Conservation (phyloP, 2,329 filamentous ascomycete genomes). For the Triangularia verruculosa region DNA sequence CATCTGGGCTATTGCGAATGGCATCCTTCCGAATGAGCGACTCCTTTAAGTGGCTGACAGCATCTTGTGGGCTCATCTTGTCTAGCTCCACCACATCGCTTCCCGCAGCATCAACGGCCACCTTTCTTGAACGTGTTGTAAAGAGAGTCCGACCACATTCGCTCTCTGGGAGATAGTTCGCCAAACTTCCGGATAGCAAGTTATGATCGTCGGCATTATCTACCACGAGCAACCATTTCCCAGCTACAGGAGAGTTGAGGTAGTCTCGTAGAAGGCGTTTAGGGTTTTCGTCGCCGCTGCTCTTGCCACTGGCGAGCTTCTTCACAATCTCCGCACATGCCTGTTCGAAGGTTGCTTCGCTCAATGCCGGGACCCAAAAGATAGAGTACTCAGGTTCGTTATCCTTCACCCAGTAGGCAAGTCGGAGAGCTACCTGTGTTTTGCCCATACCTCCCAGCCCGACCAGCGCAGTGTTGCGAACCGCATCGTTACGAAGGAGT, state of each 20-base stretch:
- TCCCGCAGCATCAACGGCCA: constrained; percentile 29
- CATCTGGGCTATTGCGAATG: no score
- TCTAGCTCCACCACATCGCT: constrained; percentile 31
- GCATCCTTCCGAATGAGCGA: constrained; percentile 25
- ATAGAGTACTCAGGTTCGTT: constrained; percentile 37
- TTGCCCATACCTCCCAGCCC: constrained; percentile 44
- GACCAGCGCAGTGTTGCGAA: constrained; percentile 23
- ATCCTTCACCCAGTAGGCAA: constrained; percentile 38
- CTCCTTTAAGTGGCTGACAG: constrained; percentile 29
- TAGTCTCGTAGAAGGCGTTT: constrained; percentile 55
- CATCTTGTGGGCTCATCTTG: constrained; percentile 32
- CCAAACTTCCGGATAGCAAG: constrained; percentile 24
- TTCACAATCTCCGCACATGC: constrained; percentile 36
- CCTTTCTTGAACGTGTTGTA: constrained; percentile 37
- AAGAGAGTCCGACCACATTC: constrained; percentile 35
- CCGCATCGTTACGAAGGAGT: no score
- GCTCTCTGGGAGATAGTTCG: constrained; percentile 35
- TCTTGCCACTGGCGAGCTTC: constrained; percentile 37
- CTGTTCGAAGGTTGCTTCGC: constrained; percentile 38
- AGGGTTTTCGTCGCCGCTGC: constrained; percentile 52
- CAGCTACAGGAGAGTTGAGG: constrained; percentile 29
- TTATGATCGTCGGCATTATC: constrained; percentile 42
- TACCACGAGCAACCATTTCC: constrained; percentile 41
- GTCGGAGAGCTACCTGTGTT: constrained; percentile 39
- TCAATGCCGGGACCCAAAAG: constrained; percentile 44